These are phyloP conservation scores for Canavalia gladiata DNA, from an alignment of 306 rosid species.

Conservation along the genomic window DNA sequence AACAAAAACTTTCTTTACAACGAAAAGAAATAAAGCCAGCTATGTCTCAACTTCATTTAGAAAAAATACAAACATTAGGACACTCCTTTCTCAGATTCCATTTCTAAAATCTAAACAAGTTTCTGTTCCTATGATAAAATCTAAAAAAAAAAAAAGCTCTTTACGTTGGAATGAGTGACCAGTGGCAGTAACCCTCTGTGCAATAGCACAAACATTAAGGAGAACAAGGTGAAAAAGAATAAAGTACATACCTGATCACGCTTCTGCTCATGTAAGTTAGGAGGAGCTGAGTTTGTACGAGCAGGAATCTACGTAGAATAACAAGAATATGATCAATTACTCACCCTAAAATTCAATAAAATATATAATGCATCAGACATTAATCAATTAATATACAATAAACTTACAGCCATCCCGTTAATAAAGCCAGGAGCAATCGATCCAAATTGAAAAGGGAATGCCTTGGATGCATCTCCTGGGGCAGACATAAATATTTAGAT, in stretches of 20 bases:
- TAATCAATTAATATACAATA: slow-evolving; percentile 25
- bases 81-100: slow-evolving; percentile 21
- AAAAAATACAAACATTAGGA: not conserved
- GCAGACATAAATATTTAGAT: slow-evolving; percentile 49
- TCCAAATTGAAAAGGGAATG: slow-evolving; percentile 85
- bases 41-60: slow-evolving; percentile 29
- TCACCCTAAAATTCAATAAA: slow-evolving; percentile 7
- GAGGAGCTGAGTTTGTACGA: slow-evolving; percentile 97
- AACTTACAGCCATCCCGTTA: slow-evolving; percentile 79
- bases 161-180: not conserved
- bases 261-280: slow-evolving; percentile 95
- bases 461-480: slow-evolving; percentile 76
- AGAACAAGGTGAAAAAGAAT: not conserved
- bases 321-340: slow-evolving; percentile 42
- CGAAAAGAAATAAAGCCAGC: slow-evolving; percentile 13
- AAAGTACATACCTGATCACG: slow-evolving; percentile 71
- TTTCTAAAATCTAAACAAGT: slow-evolving; percentile 11
- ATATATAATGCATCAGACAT: slow-evolving; percentile 7
- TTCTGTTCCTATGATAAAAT: not conserved
- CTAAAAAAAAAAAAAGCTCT: not conserved
- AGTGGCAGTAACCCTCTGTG: slow-evolving; percentile 9
- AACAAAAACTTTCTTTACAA: slow-evolving; percentile 19
- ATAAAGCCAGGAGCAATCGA: slow-evolving; percentile 76
- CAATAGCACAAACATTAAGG: slow-evolving; percentile 24
- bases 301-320: slow-evolving; percentile 80